Conservation (phyloP, 1,139 yeast genomes). For the Taiozyma sp. region DNA sequence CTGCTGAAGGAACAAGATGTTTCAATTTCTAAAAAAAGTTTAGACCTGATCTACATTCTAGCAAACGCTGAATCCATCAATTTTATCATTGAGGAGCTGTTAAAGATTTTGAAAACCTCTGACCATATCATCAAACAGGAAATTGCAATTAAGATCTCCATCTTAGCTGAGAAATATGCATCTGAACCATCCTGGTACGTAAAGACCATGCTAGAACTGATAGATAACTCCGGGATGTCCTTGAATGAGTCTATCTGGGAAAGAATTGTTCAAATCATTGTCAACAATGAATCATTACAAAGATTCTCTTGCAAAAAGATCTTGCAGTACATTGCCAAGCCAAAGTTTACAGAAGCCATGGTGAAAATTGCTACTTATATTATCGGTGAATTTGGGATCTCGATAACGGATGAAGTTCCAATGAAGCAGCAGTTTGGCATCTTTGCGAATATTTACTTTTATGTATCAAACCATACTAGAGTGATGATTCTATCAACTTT, state of each 20-base stretch:
- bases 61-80: conserved; percentile 59
- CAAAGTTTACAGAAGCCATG: conserved; percentile 55
- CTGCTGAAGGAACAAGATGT: conserved; percentile 52
- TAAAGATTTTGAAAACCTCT: conserved; percentile 57
- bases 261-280: conserved; percentile 79
- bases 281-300: conserved; percentile 75
- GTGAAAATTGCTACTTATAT: conserved; percentile 74
- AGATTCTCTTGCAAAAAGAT: conserved; percentile 54
- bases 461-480: conserved; percentile 55
- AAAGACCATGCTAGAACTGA: conserved; percentile 62
- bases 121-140: conserved; percentile 66
- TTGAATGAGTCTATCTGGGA: conserved; percentile 89
- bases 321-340: conserved; percentile 36
- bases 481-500: conserved; percentile 70
- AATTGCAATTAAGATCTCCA: conserved; percentile 77
- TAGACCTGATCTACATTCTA: conserved; percentile 72
- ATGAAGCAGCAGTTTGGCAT: conserved; percentile 60
- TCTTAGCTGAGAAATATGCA: conserved; percentile 76
- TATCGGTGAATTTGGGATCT: conserved; percentile 75
- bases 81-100: conserved; percentile 55
- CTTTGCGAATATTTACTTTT: conserved; percentile 60
- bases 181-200: conserved; percentile 85
- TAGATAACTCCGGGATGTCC: conserved; percentile 62
- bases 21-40: conserved; percentile 72
- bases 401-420: conserved; percentile 37